Evolutionary conservation across 495 filamentous ascomycete genomes (phyloP).

Genomic region (Penicillium tannophilum): DNA sequence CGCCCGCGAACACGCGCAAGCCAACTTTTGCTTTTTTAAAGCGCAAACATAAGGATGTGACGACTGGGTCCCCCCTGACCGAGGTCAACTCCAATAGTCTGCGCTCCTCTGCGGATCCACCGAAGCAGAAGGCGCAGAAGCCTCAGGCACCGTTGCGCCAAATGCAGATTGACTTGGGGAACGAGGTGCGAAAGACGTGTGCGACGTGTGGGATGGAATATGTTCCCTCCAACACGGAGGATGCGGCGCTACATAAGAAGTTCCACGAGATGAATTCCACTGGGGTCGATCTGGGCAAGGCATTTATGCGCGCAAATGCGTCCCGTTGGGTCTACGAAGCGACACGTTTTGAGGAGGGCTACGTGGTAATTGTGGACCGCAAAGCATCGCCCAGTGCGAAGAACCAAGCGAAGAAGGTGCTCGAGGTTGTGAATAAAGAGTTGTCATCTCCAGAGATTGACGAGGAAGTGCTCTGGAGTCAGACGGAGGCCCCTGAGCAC

Average conservation of each 20-base stretch:
- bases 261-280: conserved; percentile 68
- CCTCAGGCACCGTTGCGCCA: conserved; percentile 55
- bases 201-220: conserved; percentile 71
- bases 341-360: conserved; percentile 48
- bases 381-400: conserved; percentile 55
- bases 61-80: conserved; percentile 44
- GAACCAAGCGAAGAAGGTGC: conserved; percentile 60
- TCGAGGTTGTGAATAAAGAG: conserved; percentile 69
- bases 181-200: conserved; percentile 61
- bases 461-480: conserved; percentile 62
- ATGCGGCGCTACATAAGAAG: conserved; percentile 64
- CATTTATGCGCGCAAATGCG: conserved; percentile 51
- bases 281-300: conserved; percentile 64
- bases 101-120: conserved; percentile 43
- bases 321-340: conserved; percentile 51
- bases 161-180: conserved; percentile 68
- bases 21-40: conserved; percentile 57
- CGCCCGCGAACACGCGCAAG: conserved; percentile 57
- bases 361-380: conserved; percentile 60
- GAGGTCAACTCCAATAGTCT: conserved; percentile 56
- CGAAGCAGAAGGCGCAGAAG: conserved; percentile 34
- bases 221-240: conserved; percentile 64
- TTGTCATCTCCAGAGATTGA: conserved; percentile 63
- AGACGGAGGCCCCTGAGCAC: conserved; percentile 44
- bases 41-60: conserved; percentile 49